Percentiles rank a stretch among this genome's conserved stretches.
Conservation (phyloP, 441 rosid species). For the Gossypium gossypioides region DNA sequence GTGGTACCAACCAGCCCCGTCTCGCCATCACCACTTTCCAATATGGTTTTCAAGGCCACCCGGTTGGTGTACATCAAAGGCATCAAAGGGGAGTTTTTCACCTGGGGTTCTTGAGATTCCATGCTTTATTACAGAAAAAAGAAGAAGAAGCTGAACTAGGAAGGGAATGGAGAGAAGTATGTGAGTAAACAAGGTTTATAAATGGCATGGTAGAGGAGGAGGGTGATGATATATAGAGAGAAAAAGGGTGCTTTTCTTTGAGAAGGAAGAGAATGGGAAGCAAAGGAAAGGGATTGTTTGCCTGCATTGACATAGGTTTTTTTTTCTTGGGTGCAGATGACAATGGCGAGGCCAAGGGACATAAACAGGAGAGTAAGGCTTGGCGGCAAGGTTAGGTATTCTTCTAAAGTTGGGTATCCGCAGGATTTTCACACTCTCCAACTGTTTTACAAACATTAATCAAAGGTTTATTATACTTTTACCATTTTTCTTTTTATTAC, state of each 20-base stretch:
- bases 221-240: conserved; percentile 27
- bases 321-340: neutral
- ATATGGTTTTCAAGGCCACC: conserved; percentile 44
- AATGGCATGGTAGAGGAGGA: conserved; percentile 11
- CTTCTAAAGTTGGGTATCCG: conserved; percentile 43
- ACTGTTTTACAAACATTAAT: neutral
- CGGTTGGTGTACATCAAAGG: conserved; percentile 52
- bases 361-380: neutral
- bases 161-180: neutral
- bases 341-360: neutral
- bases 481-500: too few relatives aligned
- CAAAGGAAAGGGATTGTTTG: conserved; percentile 66
- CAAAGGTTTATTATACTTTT: too few relatives aligned
- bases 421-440: conserved; percentile 32
- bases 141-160: neutral
- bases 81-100: neutral
- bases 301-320: conserved; percentile 11
- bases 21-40: conserved; percentile 43
- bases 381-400: conserved; percentile 53
- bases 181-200: neutral
- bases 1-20: conserved; percentile 36
- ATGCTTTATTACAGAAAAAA: conserved; percentile 1
- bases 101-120: conserved; percentile 22
- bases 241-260: conserved; percentile 29
- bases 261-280: conserved; percentile 33